Base-by-base conservation (phyloP, 441 rosid genomes). In the Eruca vesicaria region DNA sequence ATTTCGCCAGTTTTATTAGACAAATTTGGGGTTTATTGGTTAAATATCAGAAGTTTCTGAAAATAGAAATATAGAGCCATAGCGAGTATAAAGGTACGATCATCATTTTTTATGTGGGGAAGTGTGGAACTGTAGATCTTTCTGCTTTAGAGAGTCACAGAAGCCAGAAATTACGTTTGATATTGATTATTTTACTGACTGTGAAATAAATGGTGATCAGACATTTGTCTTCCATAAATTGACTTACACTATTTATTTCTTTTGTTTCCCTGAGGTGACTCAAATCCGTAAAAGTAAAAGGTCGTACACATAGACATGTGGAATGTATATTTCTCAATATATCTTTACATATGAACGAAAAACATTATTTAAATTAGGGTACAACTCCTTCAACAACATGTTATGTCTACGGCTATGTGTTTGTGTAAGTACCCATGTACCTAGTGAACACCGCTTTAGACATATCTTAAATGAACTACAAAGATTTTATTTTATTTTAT, bases 191-290 rank as follows among this genome's bases (percentile, higher is more conserved):
- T 67, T 61, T 66, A 78, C 70, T 41, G 66, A 61, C 26, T 72
- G 70, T 62, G 78, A 78, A 78, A 72, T 78, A 50, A 78, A 72
- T 72, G 53, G 73, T 67, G 77, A 72, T 78, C 77, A 78, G 81
- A 78, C 81, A 68, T 73, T 68, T 61, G 60, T 71, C 80, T 60
- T 72, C 68, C 64, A 52, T 41, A 53, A 78, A 66, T 53, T 78
- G 77, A 78, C 77, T 72, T 65, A 18, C 21, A 62, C 66, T 26
- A 77, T 77, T 78, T 72, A 72, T 65, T 77, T 66, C 18, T 76
- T 55, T 69, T 69, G 65, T 32, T 64, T 45, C 64, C 38, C 11
- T 52, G 81, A 78, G 72, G 81, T 72, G 77, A 78, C 77, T 52
- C 59, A 72, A 62, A 78, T 52, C 81, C 23, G 66, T 78, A 78